Base-by-base conservation (phyloP, 139 green algal genomes). In the Micractinium conductrix region DNA sequence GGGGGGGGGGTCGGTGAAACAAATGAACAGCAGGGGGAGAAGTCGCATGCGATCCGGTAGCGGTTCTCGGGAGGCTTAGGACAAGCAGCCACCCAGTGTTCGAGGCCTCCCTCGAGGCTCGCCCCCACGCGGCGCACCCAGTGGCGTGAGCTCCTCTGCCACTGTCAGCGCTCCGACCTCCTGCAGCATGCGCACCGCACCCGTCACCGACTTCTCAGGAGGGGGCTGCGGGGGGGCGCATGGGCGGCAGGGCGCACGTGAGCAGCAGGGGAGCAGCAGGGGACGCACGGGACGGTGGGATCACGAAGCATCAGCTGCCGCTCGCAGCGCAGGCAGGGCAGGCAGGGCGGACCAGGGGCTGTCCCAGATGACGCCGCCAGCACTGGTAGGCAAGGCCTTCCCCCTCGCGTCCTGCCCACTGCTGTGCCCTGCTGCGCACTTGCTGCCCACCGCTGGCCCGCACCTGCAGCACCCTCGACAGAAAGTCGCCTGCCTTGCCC, bases 401-500 rank as follows among this genome's bases (percentile, higher is more conserved):
- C 48, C 16, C 48, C 48, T 58, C 48, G 16, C 10, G 12, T 58
- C 48, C 48, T 58, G 48, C 12, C 16, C 48, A 10, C 12, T 58
- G 48, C 48, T 58, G 48, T 58, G 48, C 48, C 48, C 12, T 62
- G 53, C 53, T 62, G 53, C 26, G 53, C 2, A 4, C 53, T 30
- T 9, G 53, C 53, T 16, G 8, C 26, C 19, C 12, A 58, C 48
- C 48, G 10, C 48, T 21, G 19, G 40, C 12, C n/a, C 70, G 21
- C 43, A 82, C 76, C 76, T 82, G 83, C 58, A 97, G 86, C 42
- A 95, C 90, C 14, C 74, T 85, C 21, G 80, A 76, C 79, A 98
- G 85, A 84, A 98, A 98, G 42, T 71, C 65, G 14, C 84, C 89
- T 2, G 94, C 93, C 14, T 87, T 88, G 28, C 91, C 93, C 79